Base-by-base conservation (phyloP, 2,329 filamentous ascomycete genomes). In the Cadophora gregata region DNA sequence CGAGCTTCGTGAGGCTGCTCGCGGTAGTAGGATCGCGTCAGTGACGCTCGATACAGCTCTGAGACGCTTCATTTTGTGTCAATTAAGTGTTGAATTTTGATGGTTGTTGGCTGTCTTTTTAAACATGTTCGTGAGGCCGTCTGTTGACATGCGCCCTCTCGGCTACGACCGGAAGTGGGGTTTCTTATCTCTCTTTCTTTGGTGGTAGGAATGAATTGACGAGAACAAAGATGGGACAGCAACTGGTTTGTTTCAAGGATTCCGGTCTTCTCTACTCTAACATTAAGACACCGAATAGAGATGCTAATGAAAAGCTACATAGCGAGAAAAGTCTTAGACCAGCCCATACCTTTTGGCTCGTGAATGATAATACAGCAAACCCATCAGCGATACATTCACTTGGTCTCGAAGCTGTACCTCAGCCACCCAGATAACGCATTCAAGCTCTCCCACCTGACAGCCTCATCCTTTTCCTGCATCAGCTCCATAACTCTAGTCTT, bases 371-470 rank as follows among this genome's bases (percentile, higher is more conserved):
- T 73, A 72, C 72, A 73, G 63, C 60, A 59, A 62, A 21, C 33
- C 53, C 56, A 25, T 47, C 45, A 64, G 24, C 62, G 12, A 55
- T 25, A 31, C 36, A 48, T 60, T 71, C 62, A 77, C 63, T 76
- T 77, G 45, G 75, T 76, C 63, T 88, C 86, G 78, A 90, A 89
- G 68, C 83, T 90, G 81, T 92, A 92, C 73, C 89, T 85, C 78
- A 93, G 79, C 89, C 90, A 93, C 78, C 91, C 90, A 24, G 90
- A 90, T 27, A 92, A 88, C 36, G 90, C 90, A 73, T 88, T 86
- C 80, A 93, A 79, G 77, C 88, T 90, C 80, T 93, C 90, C 89
- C 90, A 92, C 73, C 90, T 80, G 25, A 93, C 89, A 50, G 82
- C 83, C 79, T 92, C 89, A 75, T 92, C 89, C 69, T 84, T 82